A percentile compares a stretch with the other conserved stretches of the same genome.
phyloP scores from a whole-genome alignment of 2,329 filamentous ascomycete genomes.

The Magnaporthales sp. region DNA sequence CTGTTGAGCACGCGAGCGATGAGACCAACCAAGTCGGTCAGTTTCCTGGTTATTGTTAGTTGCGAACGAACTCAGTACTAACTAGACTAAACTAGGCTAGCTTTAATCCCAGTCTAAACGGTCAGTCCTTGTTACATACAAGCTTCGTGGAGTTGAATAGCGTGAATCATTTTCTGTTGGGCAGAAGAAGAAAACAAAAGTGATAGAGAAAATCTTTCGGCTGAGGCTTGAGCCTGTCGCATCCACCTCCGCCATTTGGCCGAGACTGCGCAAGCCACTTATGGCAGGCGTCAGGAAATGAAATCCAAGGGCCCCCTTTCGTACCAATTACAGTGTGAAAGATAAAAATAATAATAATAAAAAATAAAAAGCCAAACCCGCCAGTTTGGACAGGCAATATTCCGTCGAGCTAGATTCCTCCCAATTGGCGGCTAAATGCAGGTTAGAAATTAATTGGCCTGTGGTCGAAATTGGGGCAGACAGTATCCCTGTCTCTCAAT shows the following conservation, averaged over 20 bases:
- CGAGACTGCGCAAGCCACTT: not conserved
- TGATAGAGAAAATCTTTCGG: not conserved
- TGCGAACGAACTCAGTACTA: not conserved
- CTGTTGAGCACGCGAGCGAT: not conserved
- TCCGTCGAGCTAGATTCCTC: not conserved
- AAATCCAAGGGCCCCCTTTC: not conserved
- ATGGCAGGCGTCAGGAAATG: not conserved
- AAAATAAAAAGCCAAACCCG: not conserved
- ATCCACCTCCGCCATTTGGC: not conserved
- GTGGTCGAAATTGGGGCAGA: not conserved
- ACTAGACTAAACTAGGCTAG: not conserved
- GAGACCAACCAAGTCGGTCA: not conserved
- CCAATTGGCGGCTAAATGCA: conserved; percentile 1
- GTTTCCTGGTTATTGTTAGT: not conserved
- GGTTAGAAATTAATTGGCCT: not conserved
- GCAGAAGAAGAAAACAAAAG: not conserved
- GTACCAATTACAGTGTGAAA: not conserved
- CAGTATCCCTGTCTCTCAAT: not conserved
- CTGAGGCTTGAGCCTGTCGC: not conserved
- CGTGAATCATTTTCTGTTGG: not conserved
- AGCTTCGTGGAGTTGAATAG: not conserved
- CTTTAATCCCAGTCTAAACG: not conserved
- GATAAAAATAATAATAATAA: not conserved
- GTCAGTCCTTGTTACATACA: not conserved
- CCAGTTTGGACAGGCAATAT: not conserved